A percentile compares a stretch with the other conserved stretches of the same genome.
phyloP scores from a whole-genome alignment of 768 basidiomycete genomes.

The Mycena alexandri region DNA sequence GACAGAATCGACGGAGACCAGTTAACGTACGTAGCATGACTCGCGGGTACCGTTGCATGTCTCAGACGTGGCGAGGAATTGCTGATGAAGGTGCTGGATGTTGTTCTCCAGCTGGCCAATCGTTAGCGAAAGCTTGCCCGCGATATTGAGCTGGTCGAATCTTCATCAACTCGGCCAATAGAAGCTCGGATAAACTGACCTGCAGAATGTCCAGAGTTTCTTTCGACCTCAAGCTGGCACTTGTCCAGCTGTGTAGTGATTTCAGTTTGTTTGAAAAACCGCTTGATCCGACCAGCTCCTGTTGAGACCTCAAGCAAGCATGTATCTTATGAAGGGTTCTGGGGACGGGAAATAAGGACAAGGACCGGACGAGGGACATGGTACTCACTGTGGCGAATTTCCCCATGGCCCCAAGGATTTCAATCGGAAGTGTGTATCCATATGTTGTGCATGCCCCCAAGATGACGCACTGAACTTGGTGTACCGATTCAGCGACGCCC shows the following conservation, averaged over 20 bases:
- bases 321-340: constrained; percentile 7
- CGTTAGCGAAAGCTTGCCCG: not conserved
- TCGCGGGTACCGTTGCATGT: not conserved
- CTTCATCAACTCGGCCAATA: too few species aligned
- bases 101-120: not conserved
- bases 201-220: not conserved
- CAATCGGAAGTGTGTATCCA: not conserved
- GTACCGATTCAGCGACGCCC: not conserved
- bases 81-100: not conserved
- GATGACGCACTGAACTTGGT: constrained; percentile 2
- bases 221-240: not conserved
- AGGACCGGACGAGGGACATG: not conserved
- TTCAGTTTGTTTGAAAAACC: constrained; percentile 10
- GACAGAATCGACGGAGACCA: not conserved
- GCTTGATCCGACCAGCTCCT: constrained; percentile 1
- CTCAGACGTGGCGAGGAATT: not conserved
- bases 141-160: not conserved
- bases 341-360: not conserved
- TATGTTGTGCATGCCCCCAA: not conserved
- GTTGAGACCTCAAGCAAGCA: constrained; percentile 5
- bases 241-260: constrained; percentile 3
- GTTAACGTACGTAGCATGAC: constrained; percentile 4
- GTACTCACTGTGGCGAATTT: constrained; percentile 1
- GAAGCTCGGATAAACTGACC: too few species aligned
- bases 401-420: not conserved